These are phyloP conservation scores for Fremontodendron californicum DNA, from an alignment of 345 rosid genomes.

Conservation along the genomic window DNA sequence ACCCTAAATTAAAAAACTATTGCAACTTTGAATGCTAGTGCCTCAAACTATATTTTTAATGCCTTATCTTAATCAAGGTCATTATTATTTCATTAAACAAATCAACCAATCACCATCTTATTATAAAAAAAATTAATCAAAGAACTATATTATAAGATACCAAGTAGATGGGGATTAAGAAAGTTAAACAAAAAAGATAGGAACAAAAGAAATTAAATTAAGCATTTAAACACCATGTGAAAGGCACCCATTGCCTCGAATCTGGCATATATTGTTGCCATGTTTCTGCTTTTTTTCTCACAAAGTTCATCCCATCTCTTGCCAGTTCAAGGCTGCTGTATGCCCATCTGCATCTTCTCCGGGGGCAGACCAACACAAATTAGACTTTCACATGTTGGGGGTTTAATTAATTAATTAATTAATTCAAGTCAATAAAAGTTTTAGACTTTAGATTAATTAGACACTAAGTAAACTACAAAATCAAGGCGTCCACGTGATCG, in stretches of 20 bases:
- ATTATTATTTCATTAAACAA: constrained; percentile 12
- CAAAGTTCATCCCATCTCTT: not conserved
- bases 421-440: constrained; percentile 19
- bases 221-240: constrained; percentile 56
- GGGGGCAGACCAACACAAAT: constrained; percentile 4
- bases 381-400: constrained; percentile 29
- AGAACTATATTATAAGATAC: not conserved
- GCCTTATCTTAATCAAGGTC: not conserved
- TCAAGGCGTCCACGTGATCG: constrained; percentile 34
- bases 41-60: not conserved
- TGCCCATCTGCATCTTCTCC: no score
- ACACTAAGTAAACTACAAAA: constrained; percentile 34
- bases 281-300: not conserved
- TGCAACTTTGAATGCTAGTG: constrained; percentile 18
- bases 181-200: constrained; percentile 7
- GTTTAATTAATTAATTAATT: not conserved
- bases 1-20: constrained; percentile 13
- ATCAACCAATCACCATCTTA: constrained; percentile 20
- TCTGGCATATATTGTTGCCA: constrained; percentile 45
- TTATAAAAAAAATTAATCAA: not conserved
- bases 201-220: constrained; percentile 11
- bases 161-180: constrained; percentile 15
- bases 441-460: constrained; percentile 12
- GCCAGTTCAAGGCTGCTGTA: not conserved
- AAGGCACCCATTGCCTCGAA: constrained; percentile 66